These are phyloP conservation scores for Cucurbitaria berberidis DNA, from an alignment of 2,329 filamentous ascomycete genomes.

Conservation along the genomic window DNA sequence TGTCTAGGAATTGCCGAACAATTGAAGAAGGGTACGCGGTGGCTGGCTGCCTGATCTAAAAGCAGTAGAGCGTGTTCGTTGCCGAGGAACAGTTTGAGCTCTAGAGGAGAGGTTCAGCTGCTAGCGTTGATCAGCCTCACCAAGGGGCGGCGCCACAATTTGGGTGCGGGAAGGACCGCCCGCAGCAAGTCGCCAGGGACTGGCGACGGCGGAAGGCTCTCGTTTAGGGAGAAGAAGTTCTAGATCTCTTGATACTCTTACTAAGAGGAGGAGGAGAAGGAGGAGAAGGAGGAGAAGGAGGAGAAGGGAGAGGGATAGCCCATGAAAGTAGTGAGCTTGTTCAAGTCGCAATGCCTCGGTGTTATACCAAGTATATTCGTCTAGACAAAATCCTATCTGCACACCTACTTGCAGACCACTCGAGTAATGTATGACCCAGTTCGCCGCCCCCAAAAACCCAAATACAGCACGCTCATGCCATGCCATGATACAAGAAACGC, in stretches of 20 bases:
- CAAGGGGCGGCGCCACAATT: not conserved
- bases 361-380: constrained; percentile 23
- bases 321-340: not conserved
- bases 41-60: constrained; percentile 10
- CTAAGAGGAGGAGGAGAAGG: too few relatives aligned
- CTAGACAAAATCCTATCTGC: constrained; percentile 11
- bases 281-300: too few relatives aligned
- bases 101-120: not conserved
- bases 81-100: not conserved
- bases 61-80: not conserved
- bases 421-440: not conserved
- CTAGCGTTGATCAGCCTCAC: not conserved
- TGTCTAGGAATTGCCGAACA: too few relatives aligned
- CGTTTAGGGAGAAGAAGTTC: too few relatives aligned
- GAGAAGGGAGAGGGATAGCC: too few relatives aligned
- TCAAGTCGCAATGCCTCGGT: constrained; percentile 6
- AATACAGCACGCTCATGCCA: constrained; percentile 4
- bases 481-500: constrained; percentile 21
- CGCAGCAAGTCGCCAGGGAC: not conserved
- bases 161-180: not conserved
- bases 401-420: not conserved
- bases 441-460: not conserved
- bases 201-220: too few relatives aligned
- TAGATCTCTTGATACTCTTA: too few relatives aligned
- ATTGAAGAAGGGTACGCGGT: too few relatives aligned